Conservation (phyloP, 768 basidiomycete species). For the Mycena maculata region DNA sequence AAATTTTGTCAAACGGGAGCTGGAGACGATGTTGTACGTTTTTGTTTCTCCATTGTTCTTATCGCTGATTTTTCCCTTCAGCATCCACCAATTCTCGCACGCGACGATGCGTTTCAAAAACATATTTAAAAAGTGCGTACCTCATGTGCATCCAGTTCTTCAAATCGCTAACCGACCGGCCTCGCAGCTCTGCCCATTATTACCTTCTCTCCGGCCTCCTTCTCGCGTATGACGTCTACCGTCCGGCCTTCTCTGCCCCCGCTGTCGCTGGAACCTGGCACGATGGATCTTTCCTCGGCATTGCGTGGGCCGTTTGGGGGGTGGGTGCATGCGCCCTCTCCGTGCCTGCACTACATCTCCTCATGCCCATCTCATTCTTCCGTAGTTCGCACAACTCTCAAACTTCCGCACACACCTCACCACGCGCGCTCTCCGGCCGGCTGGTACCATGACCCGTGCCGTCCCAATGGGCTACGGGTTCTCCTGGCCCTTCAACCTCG, state of each 20-base stretch:
- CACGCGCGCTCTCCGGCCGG: constrained; percentile 85
- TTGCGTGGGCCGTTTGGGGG: constrained; percentile 75
- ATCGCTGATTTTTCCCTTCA: constrained; percentile 39
- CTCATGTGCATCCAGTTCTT: no score
- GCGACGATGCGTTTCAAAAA: constrained; percentile 91
- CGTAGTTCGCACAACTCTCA: constrained; percentile 84
- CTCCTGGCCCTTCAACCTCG: constrained; percentile 62
- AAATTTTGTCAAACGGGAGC: constrained; percentile 92
- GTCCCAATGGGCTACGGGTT: constrained; percentile 95
- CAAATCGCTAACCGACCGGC: background rate
- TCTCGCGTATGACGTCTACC: constrained; percentile 84
- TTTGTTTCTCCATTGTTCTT: background rate
- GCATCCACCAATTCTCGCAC: constrained; percentile 95
- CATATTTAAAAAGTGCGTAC: constrained; percentile 87
- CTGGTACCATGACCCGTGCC: constrained; percentile 80
- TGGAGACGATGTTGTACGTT: constrained; percentile 89
- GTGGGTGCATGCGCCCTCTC: constrained; percentile 59
- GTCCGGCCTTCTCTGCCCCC: constrained; percentile 79
- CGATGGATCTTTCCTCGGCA: constrained; percentile 71
- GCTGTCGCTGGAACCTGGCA: constrained; percentile 72
- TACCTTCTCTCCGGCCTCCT: constrained; percentile 83
- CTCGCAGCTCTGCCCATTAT: constrained; percentile 86
- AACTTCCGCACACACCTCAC: constrained; percentile 88
- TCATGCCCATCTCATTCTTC: background rate
- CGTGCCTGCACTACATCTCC: constrained; percentile 1